Conservation (phyloP, 179 eudicot genomes). For the Actinidia arguta region DNA sequence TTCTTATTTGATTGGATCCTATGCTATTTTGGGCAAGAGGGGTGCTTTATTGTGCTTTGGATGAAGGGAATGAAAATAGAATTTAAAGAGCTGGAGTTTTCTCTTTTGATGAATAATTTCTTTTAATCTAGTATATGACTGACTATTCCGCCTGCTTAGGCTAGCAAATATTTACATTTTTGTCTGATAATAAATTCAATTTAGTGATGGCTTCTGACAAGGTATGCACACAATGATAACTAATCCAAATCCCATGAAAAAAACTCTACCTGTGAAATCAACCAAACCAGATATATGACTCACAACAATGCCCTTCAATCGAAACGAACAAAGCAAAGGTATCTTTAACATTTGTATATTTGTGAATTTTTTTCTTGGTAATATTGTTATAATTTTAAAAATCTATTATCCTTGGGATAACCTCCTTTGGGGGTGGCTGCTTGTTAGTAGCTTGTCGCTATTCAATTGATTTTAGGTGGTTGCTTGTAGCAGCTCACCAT, state of each 20-base stretch:
- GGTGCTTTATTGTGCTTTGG: not conserved
- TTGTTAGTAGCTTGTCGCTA: not conserved
- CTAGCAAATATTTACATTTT: not conserved
- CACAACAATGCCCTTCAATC: not conserved
- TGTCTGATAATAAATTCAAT: no score
- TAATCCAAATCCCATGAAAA: not conserved
- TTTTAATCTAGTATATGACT: no score
- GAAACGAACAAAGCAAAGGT: not conserved
- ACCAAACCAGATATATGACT: not conserved
- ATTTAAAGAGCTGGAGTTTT: no score
- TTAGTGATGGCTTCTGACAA: no score
- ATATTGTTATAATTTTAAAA: not conserved
- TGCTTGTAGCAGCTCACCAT: no score
- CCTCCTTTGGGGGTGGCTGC: conserved; percentile 4
- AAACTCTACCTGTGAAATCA: not conserved
- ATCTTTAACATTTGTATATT: not conserved
- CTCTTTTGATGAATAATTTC: no score
- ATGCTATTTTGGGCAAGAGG: not conserved
- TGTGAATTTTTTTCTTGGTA: not conserved
- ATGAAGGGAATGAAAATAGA: no score
- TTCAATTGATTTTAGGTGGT: not conserved
- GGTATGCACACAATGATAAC: not conserved
- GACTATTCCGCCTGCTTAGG: no score
- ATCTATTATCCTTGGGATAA: not conserved
- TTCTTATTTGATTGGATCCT: not conserved